phyloP scores from a whole-genome alignment of 2,329 filamentous ascomycete genomes.

The Alternaria sp. region DNA sequence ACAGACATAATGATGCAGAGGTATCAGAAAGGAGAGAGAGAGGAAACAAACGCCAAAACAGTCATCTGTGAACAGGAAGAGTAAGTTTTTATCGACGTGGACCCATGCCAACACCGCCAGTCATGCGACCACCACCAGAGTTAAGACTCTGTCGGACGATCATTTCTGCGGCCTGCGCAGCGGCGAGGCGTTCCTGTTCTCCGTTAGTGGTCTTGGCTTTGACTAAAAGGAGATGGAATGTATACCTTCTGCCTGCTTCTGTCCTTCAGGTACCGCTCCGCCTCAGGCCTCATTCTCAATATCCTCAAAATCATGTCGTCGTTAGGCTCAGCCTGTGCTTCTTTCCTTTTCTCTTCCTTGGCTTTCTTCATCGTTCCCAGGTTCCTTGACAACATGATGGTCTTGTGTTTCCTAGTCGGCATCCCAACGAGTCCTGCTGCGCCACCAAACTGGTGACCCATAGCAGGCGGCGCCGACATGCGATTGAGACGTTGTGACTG shows the following conservation, averaged over 20 bases:
- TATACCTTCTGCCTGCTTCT: constrained; percentile 80
- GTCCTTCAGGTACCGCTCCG: constrained; percentile 85
- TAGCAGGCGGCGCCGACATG: constrained; percentile 70
- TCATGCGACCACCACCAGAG: constrained; percentile 64
- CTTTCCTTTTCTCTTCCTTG: constrained; percentile 94
- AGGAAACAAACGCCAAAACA: constrained; percentile 3
- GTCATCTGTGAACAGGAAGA: constrained; percentile 1
- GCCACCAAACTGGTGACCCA: constrained; percentile 63
- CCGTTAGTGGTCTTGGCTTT: background rate
- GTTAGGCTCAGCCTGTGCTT: constrained; percentile 93
- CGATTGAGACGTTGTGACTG: constrained; percentile 65
- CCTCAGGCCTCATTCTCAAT: constrained; percentile 92
- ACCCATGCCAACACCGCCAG: constrained; percentile 50
- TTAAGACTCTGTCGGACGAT: constrained; percentile 93
- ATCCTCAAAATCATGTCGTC: constrained; percentile 99
- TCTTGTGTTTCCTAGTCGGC: constrained; percentile 58
- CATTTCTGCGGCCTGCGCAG: constrained; percentile 87
- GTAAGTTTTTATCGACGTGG: constrained; percentile 7
- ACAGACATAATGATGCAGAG: constrained; percentile 22
- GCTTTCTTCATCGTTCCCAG: constrained; percentile 94
- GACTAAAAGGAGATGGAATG: background rate
- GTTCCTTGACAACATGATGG: constrained; percentile 92
- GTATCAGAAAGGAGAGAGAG: constrained; percentile 21
- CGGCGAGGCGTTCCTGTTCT: constrained; percentile 76
- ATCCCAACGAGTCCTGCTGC: constrained; percentile 69